A percentile compares a stretch with the other conserved stretches of the same genome.
Evolutionary conservation across 495 filamentous ascomycete genomes (phyloP).

Genomic region (Acidiella bohemica): DNA sequence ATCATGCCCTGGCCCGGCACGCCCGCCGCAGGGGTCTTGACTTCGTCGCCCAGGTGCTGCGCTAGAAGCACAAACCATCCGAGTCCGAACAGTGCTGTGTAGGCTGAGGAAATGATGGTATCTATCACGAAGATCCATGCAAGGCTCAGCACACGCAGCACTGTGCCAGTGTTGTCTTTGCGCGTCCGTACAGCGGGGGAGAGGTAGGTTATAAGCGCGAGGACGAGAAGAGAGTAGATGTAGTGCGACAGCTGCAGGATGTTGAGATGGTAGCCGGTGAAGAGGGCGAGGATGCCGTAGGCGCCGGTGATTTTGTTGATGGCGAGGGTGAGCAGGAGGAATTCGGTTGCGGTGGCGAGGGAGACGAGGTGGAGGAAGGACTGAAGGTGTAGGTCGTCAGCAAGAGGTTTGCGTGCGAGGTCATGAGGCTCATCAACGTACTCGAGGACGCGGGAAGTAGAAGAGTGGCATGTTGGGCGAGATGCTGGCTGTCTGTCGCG

Average conservation of each 20-base stretch:
- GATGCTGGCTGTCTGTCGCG: no score
- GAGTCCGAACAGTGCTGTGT: slow-evolving; percentile 64
- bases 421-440: background rate
- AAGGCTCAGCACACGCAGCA: slow-evolving; percentile 25
- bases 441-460: slow-evolving; percentile 6
- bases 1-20: slow-evolving; percentile 35
- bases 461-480: background rate
- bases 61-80: slow-evolving; percentile 69
- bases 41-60: slow-evolving; percentile 28
- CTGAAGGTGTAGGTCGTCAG: background rate
- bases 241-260: slow-evolving; percentile 41
- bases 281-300: slow-evolving; percentile 73
- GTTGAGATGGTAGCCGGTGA: slow-evolving; percentile 30
- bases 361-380: slow-evolving; percentile 71
- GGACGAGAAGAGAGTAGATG: slow-evolving; percentile 61
- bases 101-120: slow-evolving; percentile 58
- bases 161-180: background rate
- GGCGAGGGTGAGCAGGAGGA: slow-evolving; percentile 63
- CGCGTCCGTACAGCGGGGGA: slow-evolving; percentile 40
- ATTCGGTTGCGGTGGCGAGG: slow-evolving; percentile 69
- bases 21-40: slow-evolving; percentile 23
- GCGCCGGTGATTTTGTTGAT: slow-evolving; percentile 81
- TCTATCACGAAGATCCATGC: slow-evolving; percentile 59
- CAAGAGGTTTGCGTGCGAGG: background rate
- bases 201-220: slow-evolving; percentile 47